A percentile compares a stretch with the other conserved stretches of the same genome.
phyloP scores from a whole-genome alignment of 495 filamentous ascomycete genomes.

The Halenospora varia region DNA sequence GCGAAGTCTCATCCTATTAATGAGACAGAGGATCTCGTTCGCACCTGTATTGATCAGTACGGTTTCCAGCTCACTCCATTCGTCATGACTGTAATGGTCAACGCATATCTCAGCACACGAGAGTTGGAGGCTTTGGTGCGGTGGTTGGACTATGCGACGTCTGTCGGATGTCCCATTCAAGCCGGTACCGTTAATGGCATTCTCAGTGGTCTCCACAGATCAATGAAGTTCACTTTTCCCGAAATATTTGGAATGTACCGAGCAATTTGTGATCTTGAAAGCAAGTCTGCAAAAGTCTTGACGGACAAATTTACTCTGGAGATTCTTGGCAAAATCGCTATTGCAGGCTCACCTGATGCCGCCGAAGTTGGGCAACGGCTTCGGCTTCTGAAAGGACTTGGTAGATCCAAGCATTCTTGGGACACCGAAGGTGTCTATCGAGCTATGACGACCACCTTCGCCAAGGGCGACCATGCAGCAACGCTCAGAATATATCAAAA shows the following conservation, averaged over 20 bases:
- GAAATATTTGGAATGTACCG: slow-evolving; percentile 35
- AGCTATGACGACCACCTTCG: slow-evolving; percentile 4
- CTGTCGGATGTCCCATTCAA: slow-evolving; percentile 31
- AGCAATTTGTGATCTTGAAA: slow-evolving; percentile 26
- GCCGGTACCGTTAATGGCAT: slow-evolving; percentile 37
- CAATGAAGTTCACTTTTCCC: slow-evolving; percentile 34
- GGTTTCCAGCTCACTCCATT: slow-evolving; percentile 31
- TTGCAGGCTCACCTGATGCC: background rate
- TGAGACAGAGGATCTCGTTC: slow-evolving; percentile 40
- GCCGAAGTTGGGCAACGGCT: background rate
- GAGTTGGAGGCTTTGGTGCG: slow-evolving; percentile 34
- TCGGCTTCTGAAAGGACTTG: background rate
- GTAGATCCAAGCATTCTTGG: background rate
- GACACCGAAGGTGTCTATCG: background rate
- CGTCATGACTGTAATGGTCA: slow-evolving; percentile 41
- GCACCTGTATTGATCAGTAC: slow-evolving; percentile 29
- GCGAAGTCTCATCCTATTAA: slow-evolving; percentile 32
- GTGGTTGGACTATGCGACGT: slow-evolving; percentile 16
- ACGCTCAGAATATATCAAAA: slow-evolving; percentile 9
- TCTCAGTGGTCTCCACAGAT: slow-evolving; percentile 30
- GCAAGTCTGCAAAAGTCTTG: slow-evolving; percentile 13
- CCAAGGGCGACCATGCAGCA: background rate
- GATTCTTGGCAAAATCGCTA: slow-evolving; percentile 5
- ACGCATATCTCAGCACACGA: slow-evolving; percentile 35
- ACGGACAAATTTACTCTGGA: slow-evolving; percentile 33